Evolutionary conservation across 768 basidiomycete species (phyloP), one percentile per base, ranked within the genome.

Genomic region (Pisolithus microcarpus): DNA sequence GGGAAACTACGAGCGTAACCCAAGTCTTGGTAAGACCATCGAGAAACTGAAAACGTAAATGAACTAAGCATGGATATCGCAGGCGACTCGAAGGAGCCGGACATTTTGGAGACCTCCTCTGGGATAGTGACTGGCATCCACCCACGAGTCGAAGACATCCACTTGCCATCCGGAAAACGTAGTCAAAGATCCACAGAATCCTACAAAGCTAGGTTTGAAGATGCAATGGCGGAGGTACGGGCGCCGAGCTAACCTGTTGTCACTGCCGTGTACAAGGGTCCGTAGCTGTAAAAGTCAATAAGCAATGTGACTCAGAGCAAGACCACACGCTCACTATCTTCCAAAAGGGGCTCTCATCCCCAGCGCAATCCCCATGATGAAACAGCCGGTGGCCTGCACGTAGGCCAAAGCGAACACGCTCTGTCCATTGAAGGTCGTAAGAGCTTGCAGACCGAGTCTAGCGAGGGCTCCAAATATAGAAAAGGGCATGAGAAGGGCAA

Each of bases 131-230:
- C 72, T 71, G 3, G 76, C 68, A 63, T 97, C 91, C 1, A 85
- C 73, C 82, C 93, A 98, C 0, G 91, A 87, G 48, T 76, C 67
- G 61, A 95, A 98, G 0, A 91, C 68, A 54, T 94, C 90, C 9
- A 89, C 63, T 67, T 97, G 91, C 96, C 96, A 98, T 36, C 84
- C 80, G 15, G 94, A 96, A 72, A 98, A 98, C 2, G 93, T 97
- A 9, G 96, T 99, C 58, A 98, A 68, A 1, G 91, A 95, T 3
- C 95, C 96, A 62, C 96, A 98, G 66, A 97, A 91, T 13, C 91
- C 93, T 85, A 52, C 46, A 24, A 42, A 15, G 43, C 36, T 28
- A 40, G 36, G 47, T 55, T 28, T 42, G 34, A 47, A 26, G 45
- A 21, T 38, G 28, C 30, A 38, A 37, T 10, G 7, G 16, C 26